Evolutionary conservation across 2,329 filamentous ascomycete species (phyloP).

Genomic region (Xylaria sp.): DNA sequence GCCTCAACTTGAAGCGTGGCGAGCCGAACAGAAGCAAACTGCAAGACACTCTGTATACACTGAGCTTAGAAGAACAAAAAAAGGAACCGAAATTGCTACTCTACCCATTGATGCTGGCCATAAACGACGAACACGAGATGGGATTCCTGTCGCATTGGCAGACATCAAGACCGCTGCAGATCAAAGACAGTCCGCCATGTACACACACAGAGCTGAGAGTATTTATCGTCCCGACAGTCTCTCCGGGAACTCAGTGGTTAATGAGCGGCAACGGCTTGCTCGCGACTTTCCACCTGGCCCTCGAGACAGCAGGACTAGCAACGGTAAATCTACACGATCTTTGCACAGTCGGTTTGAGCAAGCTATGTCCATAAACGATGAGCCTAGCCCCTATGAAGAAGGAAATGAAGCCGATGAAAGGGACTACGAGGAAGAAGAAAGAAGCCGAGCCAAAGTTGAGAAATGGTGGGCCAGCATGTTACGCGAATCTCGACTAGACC

Average conservation of each 20-base stretch:
- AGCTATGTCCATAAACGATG: conserved; percentile 15
- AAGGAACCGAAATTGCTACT: conserved; percentile 23
- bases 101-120: conserved; percentile 25
- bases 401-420: conserved; percentile 32
- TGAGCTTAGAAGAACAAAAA: conserved; percentile 37
- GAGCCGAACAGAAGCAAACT: conserved; percentile 33
- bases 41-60: conserved; percentile 29
- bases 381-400: conserved; percentile 33
- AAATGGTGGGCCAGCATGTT: conserved; percentile 42
- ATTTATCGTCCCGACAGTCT: conserved; percentile 44
- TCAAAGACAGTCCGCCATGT: conserved; percentile 38
- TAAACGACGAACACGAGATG: conserved; percentile 41
- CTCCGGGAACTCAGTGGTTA: conserved; percentile 31
- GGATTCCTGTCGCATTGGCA: conserved; percentile 44
- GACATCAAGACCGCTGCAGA: conserved; percentile 37
- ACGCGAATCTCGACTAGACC: neutral
- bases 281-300: neutral
- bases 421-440: conserved; percentile 34
- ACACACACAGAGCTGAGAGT: conserved; percentile 30
- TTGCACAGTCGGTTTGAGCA: conserved; percentile 38
- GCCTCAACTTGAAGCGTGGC: conserved; percentile 39
- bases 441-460: conserved; percentile 39
- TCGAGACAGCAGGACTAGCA: conserved; percentile 23
- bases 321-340: conserved; percentile 25
- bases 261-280: neutral